These are phyloP conservation scores for Fraxinus platypoda DNA, from an alignment of 305 asterid species.

Conservation along the genomic window DNA sequence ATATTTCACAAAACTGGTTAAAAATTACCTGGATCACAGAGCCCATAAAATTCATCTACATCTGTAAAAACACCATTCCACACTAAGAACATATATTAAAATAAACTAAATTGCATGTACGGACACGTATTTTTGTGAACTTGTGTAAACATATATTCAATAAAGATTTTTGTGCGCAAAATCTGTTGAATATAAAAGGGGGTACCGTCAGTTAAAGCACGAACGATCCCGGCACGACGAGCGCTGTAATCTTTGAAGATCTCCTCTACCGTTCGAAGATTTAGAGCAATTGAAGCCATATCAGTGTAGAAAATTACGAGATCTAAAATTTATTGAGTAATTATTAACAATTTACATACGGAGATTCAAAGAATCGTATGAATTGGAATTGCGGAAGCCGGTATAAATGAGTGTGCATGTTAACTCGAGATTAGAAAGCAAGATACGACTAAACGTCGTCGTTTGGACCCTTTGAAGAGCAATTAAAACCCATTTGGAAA, in stretches of 20 bases:
- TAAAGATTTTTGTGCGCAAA: neutral
- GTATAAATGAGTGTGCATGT: neutral
- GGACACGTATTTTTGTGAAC: neutral
- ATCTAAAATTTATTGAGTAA: neutral
- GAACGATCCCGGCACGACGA: neutral
- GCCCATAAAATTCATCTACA: neutral
- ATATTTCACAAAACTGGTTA: neutral
- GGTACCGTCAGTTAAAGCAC: conserved; percentile 1
- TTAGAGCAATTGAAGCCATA: neutral
- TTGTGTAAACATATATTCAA: neutral
- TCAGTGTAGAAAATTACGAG: neutral
- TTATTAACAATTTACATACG: neutral
- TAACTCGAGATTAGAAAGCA: neutral
- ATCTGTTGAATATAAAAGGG: neutral
- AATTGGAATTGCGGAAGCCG: neutral
- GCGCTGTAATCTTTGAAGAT: conserved; percentile 2
- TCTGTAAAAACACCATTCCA: neutral
- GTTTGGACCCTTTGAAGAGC: neutral
- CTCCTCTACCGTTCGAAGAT: neutral
- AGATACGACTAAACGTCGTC: neutral
- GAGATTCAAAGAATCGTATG: neutral
- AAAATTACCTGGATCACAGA: neutral
- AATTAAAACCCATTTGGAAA: neutral
- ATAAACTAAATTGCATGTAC: neutral
- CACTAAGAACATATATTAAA: neutral